Conservation (phyloP, 768 basidiomycete genomes). For the Pulveroboletus sp. region DNA sequence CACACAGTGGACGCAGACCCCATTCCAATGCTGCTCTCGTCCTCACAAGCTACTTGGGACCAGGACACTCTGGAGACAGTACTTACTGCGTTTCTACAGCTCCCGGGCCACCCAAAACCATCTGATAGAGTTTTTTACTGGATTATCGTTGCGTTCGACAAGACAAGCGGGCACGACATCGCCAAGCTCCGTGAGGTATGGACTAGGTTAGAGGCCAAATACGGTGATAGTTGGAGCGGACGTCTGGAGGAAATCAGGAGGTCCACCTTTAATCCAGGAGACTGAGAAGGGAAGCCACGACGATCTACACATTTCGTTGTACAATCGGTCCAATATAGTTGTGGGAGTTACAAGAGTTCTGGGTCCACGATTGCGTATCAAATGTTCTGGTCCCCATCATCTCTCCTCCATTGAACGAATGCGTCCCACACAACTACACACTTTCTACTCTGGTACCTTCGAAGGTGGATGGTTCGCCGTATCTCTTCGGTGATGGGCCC, state of each 20-base stretch:
- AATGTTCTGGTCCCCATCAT: slow-evolving; percentile 37
- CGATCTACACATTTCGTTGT: neutral
- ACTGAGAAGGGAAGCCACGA: neutral
- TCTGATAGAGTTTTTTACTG: slow-evolving; percentile 53
- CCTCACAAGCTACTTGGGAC: slow-evolving; percentile 42
- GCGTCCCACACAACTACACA: slow-evolving; percentile 70
- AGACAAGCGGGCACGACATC: slow-evolving; percentile 50
- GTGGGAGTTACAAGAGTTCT: slow-evolving; percentile 7
- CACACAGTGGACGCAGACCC: neutral
- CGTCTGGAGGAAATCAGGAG: slow-evolving; percentile 41
- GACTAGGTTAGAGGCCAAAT: slow-evolving; percentile 51
- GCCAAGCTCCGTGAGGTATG: slow-evolving; percentile 52
- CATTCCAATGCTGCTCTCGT: slow-evolving; percentile 6
- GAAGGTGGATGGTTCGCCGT: slow-evolving; percentile 67
- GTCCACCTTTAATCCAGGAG: slow-evolving; percentile 29
- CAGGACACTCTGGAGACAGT: slow-evolving; percentile 50
- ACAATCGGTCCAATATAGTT: slow-evolving; percentile 6
- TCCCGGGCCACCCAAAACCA: slow-evolving; percentile 43
- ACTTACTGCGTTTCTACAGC: slow-evolving; percentile 58
- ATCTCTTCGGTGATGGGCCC: slow-evolving; percentile 80
- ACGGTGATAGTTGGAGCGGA: slow-evolving; percentile 42
- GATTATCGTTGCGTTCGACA: slow-evolving; percentile 62
- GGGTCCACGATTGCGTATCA: slow-evolving; percentile 8
- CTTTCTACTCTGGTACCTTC: slow-evolving; percentile 76
- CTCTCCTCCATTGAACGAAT: slow-evolving; percentile 68